Base-by-base conservation (phyloP, 2,329 filamentous ascomycete species). In the Pseudogymnoascus pannorum region DNA sequence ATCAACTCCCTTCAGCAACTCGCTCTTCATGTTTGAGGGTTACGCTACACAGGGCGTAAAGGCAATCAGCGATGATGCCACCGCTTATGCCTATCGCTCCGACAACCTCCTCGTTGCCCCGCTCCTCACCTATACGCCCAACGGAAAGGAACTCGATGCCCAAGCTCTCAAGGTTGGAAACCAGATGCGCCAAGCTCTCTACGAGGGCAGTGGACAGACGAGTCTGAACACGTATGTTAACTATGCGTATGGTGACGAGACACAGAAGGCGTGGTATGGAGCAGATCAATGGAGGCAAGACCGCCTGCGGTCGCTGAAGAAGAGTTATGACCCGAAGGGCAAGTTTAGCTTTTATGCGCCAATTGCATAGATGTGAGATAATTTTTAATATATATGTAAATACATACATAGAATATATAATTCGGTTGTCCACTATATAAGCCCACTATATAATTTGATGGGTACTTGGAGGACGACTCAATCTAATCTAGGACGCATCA, bases 21-120 rank as follows among this genome's bases (percentile, higher is more conserved):
- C 76, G 1, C 71, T 82, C 48, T 79, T 83, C 71, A 78, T 84
- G 76, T 80, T 84, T 60, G 82, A 85, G 66, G 78, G 78, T 2
- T 85, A 84, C 69, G 75, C 80, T 1, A 70, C 68, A 6, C 69
- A 76, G 20, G 81, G 76, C 1, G 75, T 84, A 2, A 67, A 75
- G 59, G 70, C 68, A 0, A 66, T 79, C 38, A 63, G 69, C 51
- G 65, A 64, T 24, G 67, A 69, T 8, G 72, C 74, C 1, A 74
- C 75, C 2, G 79, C 80, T 1, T 83, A 77, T 61, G 74, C 79
- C 16, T 76, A 75, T 69, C 76, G 81, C 2, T 64, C 68, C 1
- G 75, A 78, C 59, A 77, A 78, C 65, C 65, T 81, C 5, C 74
- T 80, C 22, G 61, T 71, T 44, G 72, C 75, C 1, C 72, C 75